phyloP scores from a whole-genome alignment of 2,329 filamentous ascomycete genomes.

The Epichloe sp. region DNA sequence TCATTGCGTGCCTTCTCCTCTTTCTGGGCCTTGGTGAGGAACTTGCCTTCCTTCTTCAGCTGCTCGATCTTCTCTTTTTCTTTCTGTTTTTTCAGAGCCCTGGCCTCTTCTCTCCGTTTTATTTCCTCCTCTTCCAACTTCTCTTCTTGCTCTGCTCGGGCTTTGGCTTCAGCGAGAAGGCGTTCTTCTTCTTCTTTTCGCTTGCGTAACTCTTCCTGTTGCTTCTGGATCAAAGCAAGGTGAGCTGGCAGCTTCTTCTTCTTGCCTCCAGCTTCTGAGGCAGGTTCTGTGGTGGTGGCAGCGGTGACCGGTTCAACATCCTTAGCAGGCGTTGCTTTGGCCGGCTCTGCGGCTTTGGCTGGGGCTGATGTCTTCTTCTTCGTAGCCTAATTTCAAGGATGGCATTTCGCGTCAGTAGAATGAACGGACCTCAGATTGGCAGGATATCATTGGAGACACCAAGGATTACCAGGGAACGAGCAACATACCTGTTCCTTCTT shows the following conservation, averaged over 20 bases:
- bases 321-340: conserved; percentile 20
- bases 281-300: conserved; percentile 19
- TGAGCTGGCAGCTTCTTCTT: conserved; percentile 87
- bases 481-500: conserved; percentile 83
- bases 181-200: conserved; percentile 54
- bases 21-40: conserved; percentile 73
- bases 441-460: neutral
- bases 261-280: conserved; percentile 41
- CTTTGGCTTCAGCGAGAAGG: conserved; percentile 48
- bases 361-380: conserved; percentile 58
- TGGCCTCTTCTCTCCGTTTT: conserved; percentile 58
- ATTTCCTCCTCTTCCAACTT: conserved; percentile 51
- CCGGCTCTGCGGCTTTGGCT: conserved; percentile 16
- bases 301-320: conserved; percentile 38
- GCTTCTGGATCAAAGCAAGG: conserved; percentile 61
- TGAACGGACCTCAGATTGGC: neutral
- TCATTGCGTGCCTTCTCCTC: conserved; percentile 71
- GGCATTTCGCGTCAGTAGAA: neutral
- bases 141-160: conserved; percentile 52
- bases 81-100: conserved; percentile 67
- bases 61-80: conserved; percentile 80
- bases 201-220: conserved; percentile 64
- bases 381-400: conserved; percentile 39
- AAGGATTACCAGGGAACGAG: neutral
- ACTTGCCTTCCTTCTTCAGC: conserved; percentile 78